A percentile compares a stretch with the other conserved stretches of the same genome.
phyloP scores from a whole-genome alignment of 148 eudicot genomes.

The Linanthus parryae region DNA sequence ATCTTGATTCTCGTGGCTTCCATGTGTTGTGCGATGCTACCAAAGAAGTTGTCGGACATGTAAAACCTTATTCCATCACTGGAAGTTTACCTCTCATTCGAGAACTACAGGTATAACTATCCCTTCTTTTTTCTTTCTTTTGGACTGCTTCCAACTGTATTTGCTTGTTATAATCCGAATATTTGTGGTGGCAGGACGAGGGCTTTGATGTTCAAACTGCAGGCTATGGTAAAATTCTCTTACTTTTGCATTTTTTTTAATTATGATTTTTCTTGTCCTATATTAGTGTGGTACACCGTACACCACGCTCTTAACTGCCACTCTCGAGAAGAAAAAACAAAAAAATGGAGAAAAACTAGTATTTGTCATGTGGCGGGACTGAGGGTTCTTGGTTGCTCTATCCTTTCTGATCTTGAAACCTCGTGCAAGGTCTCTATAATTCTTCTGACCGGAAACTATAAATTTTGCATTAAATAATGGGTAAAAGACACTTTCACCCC shows the following conservation, averaged over 20 bases:
- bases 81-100: conserved; percentile 94
- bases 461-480: no score
- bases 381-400: no score
- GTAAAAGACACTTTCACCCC: no score
- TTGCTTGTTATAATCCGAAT: background rate
- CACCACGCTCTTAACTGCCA: conserved; percentile 3
- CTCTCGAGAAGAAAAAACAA: background rate
- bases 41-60: conserved; percentile 88
- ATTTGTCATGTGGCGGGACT: no score
- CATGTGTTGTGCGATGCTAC: conserved; percentile 94
- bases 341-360: no score
- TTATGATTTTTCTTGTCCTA: background rate
- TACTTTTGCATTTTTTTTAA: background rate
- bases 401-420: no score
- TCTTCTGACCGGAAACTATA: no score
- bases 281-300: background rate
- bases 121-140: background rate
- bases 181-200: conserved; percentile 62
- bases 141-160: background rate
- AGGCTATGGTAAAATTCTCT: conserved; percentile 70
- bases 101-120: conserved; percentile 61
- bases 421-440: no score
- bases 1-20: conserved; percentile 86
- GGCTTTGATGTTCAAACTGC: conserved; percentile 97
- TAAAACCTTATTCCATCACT: conserved; percentile 90